These are phyloP conservation scores for Zea luxurians DNA, from an alignment of 176 grass and related monocot genomes.

Conservation along the genomic window DNA sequence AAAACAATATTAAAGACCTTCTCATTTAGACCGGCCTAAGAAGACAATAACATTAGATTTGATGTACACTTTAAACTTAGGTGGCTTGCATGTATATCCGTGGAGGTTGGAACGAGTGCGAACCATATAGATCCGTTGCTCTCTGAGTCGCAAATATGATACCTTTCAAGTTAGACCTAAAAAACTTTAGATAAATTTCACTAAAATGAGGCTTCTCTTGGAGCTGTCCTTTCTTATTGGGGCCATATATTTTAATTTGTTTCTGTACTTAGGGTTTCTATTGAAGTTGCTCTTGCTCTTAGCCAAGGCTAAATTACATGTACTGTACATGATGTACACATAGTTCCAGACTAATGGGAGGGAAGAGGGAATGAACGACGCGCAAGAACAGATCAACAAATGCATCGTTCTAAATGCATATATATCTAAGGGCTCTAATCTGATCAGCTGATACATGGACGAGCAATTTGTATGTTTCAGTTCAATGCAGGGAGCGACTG, in stretches of 20 bases:
- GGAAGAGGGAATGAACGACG: background rate
- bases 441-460: background rate
- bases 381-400: slow-evolving; percentile 11
- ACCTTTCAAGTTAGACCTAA: too few species aligned
- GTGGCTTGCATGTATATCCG: background rate
- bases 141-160: too few species aligned
- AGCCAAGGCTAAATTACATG: background rate
- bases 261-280: too few species aligned
- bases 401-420: background rate
- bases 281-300: background rate
- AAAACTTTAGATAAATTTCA: too few species aligned
- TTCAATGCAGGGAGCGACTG: slow-evolving; percentile 47
- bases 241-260: too few species aligned
- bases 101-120: too few species aligned
- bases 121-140: too few species aligned
- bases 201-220: too few species aligned
- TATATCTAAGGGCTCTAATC: background rate
- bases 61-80: background rate
- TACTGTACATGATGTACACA: slow-evolving; percentile 1
- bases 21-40: too few species aligned
- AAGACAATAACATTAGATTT: too few species aligned
- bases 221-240: too few species aligned
- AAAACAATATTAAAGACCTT: too few species aligned
- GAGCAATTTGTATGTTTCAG: background rate
- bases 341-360: background rate